Conservation (phyloP, 306 rosid species). For the Pyrus bretschneideri region DNA sequence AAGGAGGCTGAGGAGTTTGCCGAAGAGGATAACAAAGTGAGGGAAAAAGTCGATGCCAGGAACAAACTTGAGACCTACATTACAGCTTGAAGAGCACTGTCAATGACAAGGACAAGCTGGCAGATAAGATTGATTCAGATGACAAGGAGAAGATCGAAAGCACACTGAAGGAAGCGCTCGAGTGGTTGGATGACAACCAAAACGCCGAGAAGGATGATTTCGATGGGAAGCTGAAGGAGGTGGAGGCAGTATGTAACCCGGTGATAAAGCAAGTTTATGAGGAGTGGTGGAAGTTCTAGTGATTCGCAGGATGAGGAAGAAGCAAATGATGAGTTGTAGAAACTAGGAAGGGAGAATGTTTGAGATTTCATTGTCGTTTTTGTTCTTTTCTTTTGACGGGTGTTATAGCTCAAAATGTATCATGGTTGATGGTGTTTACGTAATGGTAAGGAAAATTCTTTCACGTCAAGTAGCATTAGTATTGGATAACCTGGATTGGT, state of each 20-base stretch:
- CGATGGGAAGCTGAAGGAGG: constrained; percentile 43
- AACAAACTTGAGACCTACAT: constrained; percentile 47
- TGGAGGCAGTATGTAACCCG: constrained; percentile 40
- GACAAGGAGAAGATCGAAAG: constrained; percentile 45
- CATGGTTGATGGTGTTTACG: no score
- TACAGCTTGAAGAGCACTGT: constrained; percentile 41
- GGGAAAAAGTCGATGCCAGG: constrained; percentile 39
- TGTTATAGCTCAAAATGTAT: neutral
- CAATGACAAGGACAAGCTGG: constrained; percentile 33
- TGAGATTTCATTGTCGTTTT: neutral
- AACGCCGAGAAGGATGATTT: constrained; percentile 35
- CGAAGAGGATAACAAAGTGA: constrained; percentile 40
- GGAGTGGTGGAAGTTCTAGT: constrained; percentile 30
- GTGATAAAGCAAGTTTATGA: constrained; percentile 32
- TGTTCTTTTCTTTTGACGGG: neutral
- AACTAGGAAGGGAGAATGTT: neutral
- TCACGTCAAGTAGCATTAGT: no score
- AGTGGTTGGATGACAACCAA: constrained; percentile 48
- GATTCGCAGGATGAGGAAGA: constrained; percentile 28
- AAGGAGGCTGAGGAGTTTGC: constrained; percentile 57
- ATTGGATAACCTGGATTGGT: no score
- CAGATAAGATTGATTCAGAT: constrained; percentile 38
- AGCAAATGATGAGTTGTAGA: constrained; percentile 36
- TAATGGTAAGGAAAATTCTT: no score
- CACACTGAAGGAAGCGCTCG: constrained; percentile 32